phyloP scores from a whole-genome alignment of 495 filamentous ascomycete genomes.

The Tuber brumale region DNA sequence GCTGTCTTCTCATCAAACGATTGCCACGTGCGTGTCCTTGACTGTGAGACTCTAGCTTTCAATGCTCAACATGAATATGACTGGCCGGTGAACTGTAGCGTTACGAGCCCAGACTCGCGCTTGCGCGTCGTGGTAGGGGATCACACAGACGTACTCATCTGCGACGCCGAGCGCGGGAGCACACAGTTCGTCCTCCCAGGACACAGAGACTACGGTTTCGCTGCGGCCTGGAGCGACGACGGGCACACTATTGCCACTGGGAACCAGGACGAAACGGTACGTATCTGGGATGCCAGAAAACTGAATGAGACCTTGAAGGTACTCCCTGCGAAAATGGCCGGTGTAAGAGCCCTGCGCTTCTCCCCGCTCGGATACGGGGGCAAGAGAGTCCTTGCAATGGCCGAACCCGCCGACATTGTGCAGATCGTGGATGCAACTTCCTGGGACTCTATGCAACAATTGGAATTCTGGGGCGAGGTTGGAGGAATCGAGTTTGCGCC shows the following conservation, averaged over 20 bases:
- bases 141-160: constrained; percentile 53
- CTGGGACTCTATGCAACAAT: constrained; percentile 51
- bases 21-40: constrained; percentile 64
- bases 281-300: constrained; percentile 75
- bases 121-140: constrained; percentile 74
- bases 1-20: constrained; percentile 85
- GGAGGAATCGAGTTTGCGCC: constrained; percentile 68
- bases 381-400: constrained; percentile 64
- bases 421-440: constrained; percentile 65
- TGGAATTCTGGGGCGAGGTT: constrained; percentile 83
- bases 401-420: constrained; percentile 79
- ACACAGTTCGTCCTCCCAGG: constrained; percentile 54
- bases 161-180: constrained; percentile 58
- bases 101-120: constrained; percentile 68
- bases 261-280: constrained; percentile 77
- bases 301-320: constrained; percentile 50
- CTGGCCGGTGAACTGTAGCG: constrained; percentile 77
- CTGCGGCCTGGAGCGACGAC: constrained; percentile 85
- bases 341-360: constrained; percentile 70
- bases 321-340: constrained; percentile 68
- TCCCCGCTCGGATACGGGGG: constrained; percentile 69
- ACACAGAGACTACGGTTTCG: constrained; percentile 79
- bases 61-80: constrained; percentile 54
- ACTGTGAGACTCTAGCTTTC: constrained; percentile 63
- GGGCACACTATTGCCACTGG: constrained; percentile 83